phyloP scores from a whole-genome alignment of 2,329 filamentous ascomycete species.

The Tolypocladium endophyticum region DNA sequence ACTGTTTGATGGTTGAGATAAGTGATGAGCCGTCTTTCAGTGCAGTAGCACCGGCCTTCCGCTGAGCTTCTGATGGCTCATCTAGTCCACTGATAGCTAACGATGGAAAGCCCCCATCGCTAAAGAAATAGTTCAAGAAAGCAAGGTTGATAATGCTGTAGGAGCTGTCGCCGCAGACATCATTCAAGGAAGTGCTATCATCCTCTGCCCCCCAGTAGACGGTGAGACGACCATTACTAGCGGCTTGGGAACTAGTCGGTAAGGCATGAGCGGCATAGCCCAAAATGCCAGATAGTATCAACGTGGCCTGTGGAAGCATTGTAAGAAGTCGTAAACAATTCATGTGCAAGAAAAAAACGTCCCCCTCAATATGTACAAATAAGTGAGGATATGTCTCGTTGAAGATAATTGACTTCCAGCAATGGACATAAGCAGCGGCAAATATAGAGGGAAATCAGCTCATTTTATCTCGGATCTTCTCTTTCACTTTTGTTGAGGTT shows the following conservation, averaged over 20 bases:
- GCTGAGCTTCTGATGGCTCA: neutral
- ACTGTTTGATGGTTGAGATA: neutral
- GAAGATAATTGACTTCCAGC: neutral
- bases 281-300: neutral
- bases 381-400: neutral
- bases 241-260: neutral
- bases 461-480: neutral
- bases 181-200: neutral
- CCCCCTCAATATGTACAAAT: neutral
- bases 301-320: neutral
- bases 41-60: neutral
- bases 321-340: neutral
- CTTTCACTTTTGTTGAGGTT: neutral
- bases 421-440: neutral
- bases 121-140: neutral
- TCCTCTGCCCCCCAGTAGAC: neutral
- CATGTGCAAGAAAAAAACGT: neutral
- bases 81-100: neutral
- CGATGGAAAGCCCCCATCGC: neutral
- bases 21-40: neutral
- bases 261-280: neutral
- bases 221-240: neutral
- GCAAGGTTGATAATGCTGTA: neutral
- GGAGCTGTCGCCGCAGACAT: neutral
- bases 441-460: neutral